These are phyloP conservation scores for Ammopiptanthus mongolicus DNA, from an alignment of 306 rosid species.

Conservation along the genomic window DNA sequence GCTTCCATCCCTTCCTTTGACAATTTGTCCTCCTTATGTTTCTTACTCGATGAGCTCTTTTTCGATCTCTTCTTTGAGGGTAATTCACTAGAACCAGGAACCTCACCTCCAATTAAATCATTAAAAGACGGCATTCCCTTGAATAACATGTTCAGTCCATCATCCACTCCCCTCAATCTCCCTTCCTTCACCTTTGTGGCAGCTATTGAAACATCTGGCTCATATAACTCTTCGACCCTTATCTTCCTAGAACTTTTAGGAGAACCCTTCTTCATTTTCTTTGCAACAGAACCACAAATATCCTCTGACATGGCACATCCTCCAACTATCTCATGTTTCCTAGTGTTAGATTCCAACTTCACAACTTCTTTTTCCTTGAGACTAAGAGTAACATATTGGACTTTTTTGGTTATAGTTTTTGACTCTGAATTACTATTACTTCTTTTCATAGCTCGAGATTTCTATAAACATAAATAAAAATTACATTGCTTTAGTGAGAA, in stretches of 20 bases:
- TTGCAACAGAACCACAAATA: conserved; percentile 9
- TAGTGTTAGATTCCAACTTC: conserved; percentile 5
- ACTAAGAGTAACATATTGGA: conserved; percentile 6
- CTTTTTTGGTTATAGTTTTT: conserved; percentile 13
- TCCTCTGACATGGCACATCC: conserved; percentile 10
- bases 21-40: conserved; percentile 26
- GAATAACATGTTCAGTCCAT: conserved; percentile 55
- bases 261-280: conserved; percentile 25
- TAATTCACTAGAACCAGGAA: conserved; percentile 1
- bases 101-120: conserved; percentile 38
- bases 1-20: conserved; percentile 23
- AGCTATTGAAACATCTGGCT: conserved; percentile 21
- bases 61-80: conserved; percentile 35
- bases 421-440: conserved; percentile 12
- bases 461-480: conserved; percentile 25
- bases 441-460: conserved; percentile 27
- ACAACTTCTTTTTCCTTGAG: conserved; percentile 11
- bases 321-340: conserved; percentile 15
- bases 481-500: neutral
- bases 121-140: conserved; percentile 39
- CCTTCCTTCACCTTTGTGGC: conserved; percentile 69
- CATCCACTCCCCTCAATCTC: conserved; percentile 65
- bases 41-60: conserved; percentile 29
- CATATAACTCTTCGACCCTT: conserved; percentile 31
- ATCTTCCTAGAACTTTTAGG: conserved; percentile 32